Base-by-base conservation (phyloP, 306 rosid species). In the Glycine soja region DNA sequence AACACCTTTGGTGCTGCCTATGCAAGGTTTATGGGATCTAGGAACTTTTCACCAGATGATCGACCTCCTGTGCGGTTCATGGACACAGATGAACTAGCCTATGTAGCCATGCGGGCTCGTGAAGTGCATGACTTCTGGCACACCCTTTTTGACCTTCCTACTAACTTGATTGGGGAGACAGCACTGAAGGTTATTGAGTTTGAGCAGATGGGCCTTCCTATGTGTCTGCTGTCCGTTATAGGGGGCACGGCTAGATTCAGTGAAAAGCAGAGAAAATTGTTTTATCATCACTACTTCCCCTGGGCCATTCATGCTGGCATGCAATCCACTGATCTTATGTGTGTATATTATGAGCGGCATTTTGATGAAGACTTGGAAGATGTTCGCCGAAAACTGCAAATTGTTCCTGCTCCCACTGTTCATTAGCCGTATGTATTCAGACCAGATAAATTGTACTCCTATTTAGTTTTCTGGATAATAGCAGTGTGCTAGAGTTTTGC, bases 51-150 rank as follows among this genome's bases (percentile, higher is more conserved):
- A 5, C 98, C 98, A 0, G 97, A 96, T 80, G 99, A 96, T 77
- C 82, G 99, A 43, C 98, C 97, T 56, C 97, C 93, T 0, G 99
- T 93, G 80, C 88, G 97, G 68, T 96, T 96, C 88, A 83, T 96
- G 94, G 99, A 92, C 84, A 87, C 94, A 0, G 94, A 90, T 48
- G 97, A 90, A 82, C 88, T 94, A 24, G 93, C 93, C 10, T 94
- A 92, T 79, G 96, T 92, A 11, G 91, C 94, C 75, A 92, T 88
- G 93, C 88, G 97, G 78, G 97, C 97, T 83, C 96, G 97, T 5
- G 97, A 94, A 88, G 96, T 94, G 78, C 98, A 94, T 61, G 97
- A 94, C 87, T 92, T 94, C 82, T 94, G 98, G 97, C 98, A 94
- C 84, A 89, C 96, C 81, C 93, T 92, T 63, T 94, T 94, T 61